A percentile compares a stretch with the other conserved stretches of the same genome.
These are phyloP conservation scores for Epithemia pelagica DNA, from an alignment of 108 stramenopile species.

Conservation along the genomic window DNA sequence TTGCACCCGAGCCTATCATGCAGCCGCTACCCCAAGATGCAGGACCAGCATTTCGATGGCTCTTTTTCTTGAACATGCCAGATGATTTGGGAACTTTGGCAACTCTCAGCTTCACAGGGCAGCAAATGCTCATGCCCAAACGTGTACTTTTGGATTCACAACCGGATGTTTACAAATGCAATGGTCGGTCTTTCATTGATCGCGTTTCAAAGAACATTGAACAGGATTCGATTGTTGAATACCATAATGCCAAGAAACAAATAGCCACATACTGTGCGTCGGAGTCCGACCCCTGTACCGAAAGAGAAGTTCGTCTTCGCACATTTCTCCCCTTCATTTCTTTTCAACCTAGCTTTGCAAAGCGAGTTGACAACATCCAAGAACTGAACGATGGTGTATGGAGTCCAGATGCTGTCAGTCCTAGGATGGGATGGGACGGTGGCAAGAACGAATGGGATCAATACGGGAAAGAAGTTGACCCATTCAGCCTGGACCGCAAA, in stretches of 20 bases:
- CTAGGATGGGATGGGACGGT: background rate
- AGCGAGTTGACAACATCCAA: background rate
- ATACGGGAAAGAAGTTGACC: background rate
- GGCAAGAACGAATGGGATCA: background rate
- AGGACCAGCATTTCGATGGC: background rate
- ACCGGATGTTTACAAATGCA: background rate
- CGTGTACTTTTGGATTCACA: background rate
- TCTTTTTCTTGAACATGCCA: background rate
- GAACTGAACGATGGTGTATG: background rate
- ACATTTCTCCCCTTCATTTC: background rate
- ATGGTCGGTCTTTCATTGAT: background rate
- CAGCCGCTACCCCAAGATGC: background rate
- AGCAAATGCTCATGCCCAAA: background rate
- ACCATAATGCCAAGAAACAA: background rate
- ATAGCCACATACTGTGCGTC: background rate
- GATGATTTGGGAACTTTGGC: background rate
- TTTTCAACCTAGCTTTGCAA: background rate
- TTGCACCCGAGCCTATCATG: background rate
- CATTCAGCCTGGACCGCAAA: background rate
- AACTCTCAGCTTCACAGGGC: background rate
- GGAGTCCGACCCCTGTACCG: background rate
- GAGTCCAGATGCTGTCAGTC: background rate
- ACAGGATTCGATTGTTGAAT: background rate
- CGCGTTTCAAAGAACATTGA: background rate
- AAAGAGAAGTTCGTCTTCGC: background rate